phyloP scores from a whole-genome alignment of 2,329 filamentous ascomycete species.

The Colletotrichum filicis region DNA sequence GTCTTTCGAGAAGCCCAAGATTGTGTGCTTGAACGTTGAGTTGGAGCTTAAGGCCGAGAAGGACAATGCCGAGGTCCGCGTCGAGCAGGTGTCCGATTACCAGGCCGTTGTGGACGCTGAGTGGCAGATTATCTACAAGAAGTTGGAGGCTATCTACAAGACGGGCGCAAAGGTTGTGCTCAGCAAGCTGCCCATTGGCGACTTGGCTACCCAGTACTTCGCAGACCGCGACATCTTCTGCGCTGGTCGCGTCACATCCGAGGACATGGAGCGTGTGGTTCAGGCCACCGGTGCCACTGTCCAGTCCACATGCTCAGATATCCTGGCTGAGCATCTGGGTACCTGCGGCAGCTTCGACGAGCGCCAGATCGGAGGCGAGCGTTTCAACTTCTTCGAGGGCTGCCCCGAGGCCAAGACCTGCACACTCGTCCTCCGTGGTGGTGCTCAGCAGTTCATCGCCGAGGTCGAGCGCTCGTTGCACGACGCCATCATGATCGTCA shows the following conservation, averaged over 20 bases:
- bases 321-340: slow-evolving; percentile 87
- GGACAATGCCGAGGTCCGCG: slow-evolving; percentile 97
- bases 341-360: slow-evolving; percentile 93
- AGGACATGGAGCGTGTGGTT: slow-evolving; percentile 96
- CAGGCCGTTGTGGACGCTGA: slow-evolving; percentile 99
- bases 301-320: slow-evolving; percentile 97
- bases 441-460: slow-evolving; percentile 98
- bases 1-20: slow-evolving; percentile 92
- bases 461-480: slow-evolving; percentile 98
- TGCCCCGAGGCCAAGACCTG: slow-evolving; percentile 97
- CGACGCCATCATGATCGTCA: slow-evolving; percentile 99
- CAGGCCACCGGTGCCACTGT: slow-evolving; percentile 92
- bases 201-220: slow-evolving; percentile 97
- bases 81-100: slow-evolving; percentile 98
- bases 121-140: slow-evolving; percentile 99
- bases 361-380: slow-evolving; percentile 95
- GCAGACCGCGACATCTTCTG: slow-evolving; percentile 99
- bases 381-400: slow-evolving; percentile 98
- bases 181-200: slow-evolving; percentile 96
- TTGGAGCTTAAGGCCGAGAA: slow-evolving; percentile 98
- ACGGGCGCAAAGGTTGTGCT: slow-evolving; percentile 97
- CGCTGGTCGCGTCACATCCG: slow-evolving; percentile 88
- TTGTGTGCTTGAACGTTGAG: slow-evolving; percentile 97
- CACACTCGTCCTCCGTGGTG: slow-evolving; percentile 93
- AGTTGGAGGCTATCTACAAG: slow-evolving; percentile 93